Conservation (phyloP, 2,329 filamentous ascomycete species). For the Cladorrhinum sp. region DNA sequence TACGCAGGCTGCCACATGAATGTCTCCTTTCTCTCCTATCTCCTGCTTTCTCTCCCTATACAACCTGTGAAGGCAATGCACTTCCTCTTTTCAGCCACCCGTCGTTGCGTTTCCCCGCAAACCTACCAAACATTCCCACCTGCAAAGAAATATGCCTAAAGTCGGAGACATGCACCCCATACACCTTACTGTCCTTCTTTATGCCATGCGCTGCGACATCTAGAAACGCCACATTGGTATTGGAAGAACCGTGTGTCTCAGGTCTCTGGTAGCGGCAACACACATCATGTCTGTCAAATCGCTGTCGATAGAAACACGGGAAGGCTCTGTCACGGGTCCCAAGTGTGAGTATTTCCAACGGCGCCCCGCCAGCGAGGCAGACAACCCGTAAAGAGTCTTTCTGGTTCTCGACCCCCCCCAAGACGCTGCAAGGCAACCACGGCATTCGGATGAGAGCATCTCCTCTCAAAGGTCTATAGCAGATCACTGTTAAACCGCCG, state of each 20-base stretch:
- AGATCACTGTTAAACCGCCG: not conserved
- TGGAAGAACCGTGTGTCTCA: conserved; percentile 21
- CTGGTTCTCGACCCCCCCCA: not conserved
- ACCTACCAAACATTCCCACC: conserved; percentile 4
- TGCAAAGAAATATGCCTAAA: conserved; percentile 6
- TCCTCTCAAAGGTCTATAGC: not conserved
- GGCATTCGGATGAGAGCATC: not conserved
- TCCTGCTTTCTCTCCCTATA: not conserved
- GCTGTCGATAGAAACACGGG: conserved; percentile 14
- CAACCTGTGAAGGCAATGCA: conserved; percentile 6
- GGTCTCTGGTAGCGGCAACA: conserved; percentile 19
- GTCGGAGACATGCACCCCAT: not conserved
- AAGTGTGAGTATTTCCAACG: not conserved
- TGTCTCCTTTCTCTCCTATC: not conserved
- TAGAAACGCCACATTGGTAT: conserved; percentile 16
- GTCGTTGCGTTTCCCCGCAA: conserved; percentile 20
- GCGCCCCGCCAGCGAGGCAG: not conserved
- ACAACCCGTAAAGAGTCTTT: not conserved
- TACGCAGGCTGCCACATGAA: not conserved
- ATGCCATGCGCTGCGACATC: conserved; percentile 14
- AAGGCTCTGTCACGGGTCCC: conserved; percentile 8
- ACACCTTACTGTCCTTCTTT: not conserved
- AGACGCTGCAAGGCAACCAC: not conserved
- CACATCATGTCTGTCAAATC: conserved; percentile 19
- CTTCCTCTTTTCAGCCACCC: conserved; percentile 19